Evolutionary conservation across 257 asterid genomes (phyloP).

Genomic region (Leptodermis oblonga): DNA sequence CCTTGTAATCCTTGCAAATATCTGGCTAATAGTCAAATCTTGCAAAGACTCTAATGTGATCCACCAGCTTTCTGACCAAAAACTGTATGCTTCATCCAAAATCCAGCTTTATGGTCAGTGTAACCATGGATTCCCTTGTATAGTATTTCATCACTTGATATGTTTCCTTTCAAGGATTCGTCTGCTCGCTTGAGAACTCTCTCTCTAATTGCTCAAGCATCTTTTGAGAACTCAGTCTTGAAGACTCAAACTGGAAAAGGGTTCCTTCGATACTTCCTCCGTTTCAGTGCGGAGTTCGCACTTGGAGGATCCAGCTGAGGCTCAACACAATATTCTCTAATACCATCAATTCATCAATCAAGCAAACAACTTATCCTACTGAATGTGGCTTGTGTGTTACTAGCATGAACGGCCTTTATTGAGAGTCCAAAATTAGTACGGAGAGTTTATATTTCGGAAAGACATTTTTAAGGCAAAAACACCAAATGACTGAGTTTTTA

Average conservation of each 20-base stretch:
- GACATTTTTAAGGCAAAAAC: no score
- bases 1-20: slow-evolving; percentile 90
- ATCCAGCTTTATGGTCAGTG: slow-evolving; percentile 93
- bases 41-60: slow-evolving; percentile 77
- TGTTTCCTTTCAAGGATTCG: slow-evolving; percentile 64
- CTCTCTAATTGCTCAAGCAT: slow-evolving; percentile 84
- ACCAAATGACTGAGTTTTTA: no score
- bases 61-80: slow-evolving; percentile 95
- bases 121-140: slow-evolving; percentile 79
- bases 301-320: slow-evolving; percentile 55
- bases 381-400: no score
- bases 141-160: slow-evolving; percentile 52
- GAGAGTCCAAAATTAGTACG: no score
- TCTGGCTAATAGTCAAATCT: slow-evolving; percentile 98
- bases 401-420: no score
- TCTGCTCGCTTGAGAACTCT: slow-evolving; percentile 69
- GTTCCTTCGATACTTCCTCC: slow-evolving; percentile 32
- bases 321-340: no score
- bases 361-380: no score
- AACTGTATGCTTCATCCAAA: slow-evolving; percentile 80
- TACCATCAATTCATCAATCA: no score
- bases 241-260: slow-evolving; percentile 74
- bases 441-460: no score
- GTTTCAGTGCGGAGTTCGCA: slow-evolving; percentile 28
- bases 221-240: slow-evolving; percentile 80